Conservation (phyloP, 2,329 filamentous ascomycete genomes). For the Aspergillus felis region DNA sequence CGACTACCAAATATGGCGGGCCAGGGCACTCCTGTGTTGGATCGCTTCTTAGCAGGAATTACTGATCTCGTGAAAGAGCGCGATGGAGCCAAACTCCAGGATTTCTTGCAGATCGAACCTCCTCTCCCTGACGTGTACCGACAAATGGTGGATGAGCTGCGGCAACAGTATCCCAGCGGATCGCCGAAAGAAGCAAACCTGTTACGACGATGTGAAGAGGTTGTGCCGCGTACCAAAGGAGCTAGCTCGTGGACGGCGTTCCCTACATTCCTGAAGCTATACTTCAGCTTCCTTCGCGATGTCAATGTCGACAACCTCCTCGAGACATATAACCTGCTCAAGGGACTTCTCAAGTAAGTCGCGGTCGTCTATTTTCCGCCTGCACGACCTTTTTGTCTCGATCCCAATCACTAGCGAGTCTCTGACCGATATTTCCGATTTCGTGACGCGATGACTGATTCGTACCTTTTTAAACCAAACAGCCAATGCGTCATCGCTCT, state of each 20-base stretch:
- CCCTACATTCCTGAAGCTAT: slow-evolving; percentile 73
- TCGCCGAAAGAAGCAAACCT: slow-evolving; percentile 53
- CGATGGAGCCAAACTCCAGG: slow-evolving; percentile 62
- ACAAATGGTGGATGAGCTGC: slow-evolving; percentile 65
- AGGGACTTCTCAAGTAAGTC: slow-evolving; percentile 68
- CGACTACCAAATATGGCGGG: slow-evolving; percentile 15
- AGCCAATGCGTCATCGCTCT: slow-evolving; percentile 82
- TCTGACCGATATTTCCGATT: neutral
- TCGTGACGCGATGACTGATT: slow-evolving; percentile 7
- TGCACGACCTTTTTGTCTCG: neutral
- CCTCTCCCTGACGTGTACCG: slow-evolving; percentile 64
- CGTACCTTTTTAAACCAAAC: neutral
- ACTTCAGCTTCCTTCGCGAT: slow-evolving; percentile 75
- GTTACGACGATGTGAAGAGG: slow-evolving; percentile 55
- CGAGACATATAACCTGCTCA: slow-evolving; percentile 70
- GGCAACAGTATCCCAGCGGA: slow-evolving; percentile 51
- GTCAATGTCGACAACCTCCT: slow-evolving; percentile 72
- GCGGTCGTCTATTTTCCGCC: neutral
- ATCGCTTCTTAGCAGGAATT: slow-evolving; percentile 65
- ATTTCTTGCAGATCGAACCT: slow-evolving; percentile 72
- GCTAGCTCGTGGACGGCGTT: slow-evolving; percentile 72
- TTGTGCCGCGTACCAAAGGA: slow-evolving; percentile 62
- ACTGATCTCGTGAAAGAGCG: slow-evolving; percentile 58
- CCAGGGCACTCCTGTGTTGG: slow-evolving; percentile 56
- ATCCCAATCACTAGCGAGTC: neutral